Conservation (phyloP, 352 stramenopile genomes). For the Pythium phragmiticola region DNA sequence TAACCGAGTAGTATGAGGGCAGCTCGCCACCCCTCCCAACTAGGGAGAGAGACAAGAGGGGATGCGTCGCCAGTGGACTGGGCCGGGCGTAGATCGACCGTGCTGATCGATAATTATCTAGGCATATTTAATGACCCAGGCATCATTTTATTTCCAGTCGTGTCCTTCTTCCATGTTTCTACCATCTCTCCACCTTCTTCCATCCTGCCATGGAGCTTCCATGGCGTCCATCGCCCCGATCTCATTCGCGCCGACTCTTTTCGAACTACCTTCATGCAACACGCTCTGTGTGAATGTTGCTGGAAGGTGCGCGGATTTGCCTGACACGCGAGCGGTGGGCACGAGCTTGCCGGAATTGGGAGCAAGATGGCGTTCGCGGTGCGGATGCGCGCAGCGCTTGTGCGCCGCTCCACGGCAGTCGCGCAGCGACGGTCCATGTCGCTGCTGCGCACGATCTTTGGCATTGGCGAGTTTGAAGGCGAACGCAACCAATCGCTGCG, state of each 20-base stretch:
- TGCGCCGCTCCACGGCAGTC: neutral
- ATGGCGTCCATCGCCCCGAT: neutral
- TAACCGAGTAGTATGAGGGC: neutral
- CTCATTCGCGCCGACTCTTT: neutral
- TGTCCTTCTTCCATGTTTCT: neutral
- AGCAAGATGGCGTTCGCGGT: slow-evolving; percentile 11
- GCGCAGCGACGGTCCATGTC: slow-evolving; percentile 48
- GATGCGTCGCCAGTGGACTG: neutral
- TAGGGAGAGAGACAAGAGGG: neutral
- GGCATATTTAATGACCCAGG: slow-evolving; percentile 21
- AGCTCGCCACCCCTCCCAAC: neutral
- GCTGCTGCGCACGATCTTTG: slow-evolving; percentile 72
- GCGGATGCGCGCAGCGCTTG: slow-evolving; percentile 12
- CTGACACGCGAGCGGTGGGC: slow-evolving; percentile 15
- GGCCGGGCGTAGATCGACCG: slow-evolving; percentile 5
- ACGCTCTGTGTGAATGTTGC: slow-evolving; percentile 7
- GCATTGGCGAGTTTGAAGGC: slow-evolving; percentile 80
- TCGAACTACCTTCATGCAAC: slow-evolving; percentile 11
- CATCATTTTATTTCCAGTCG: neutral
- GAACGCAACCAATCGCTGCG: slow-evolving; percentile 56
- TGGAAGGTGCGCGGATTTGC: slow-evolving; percentile 23
- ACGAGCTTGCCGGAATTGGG: neutral
- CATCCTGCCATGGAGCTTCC: neutral
- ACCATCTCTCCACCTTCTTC: neutral
- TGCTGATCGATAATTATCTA: neutral